Evolutionary conservation across 441 rosid species (phyloP).

Genomic region (Aquilaria agallochum): DNA sequence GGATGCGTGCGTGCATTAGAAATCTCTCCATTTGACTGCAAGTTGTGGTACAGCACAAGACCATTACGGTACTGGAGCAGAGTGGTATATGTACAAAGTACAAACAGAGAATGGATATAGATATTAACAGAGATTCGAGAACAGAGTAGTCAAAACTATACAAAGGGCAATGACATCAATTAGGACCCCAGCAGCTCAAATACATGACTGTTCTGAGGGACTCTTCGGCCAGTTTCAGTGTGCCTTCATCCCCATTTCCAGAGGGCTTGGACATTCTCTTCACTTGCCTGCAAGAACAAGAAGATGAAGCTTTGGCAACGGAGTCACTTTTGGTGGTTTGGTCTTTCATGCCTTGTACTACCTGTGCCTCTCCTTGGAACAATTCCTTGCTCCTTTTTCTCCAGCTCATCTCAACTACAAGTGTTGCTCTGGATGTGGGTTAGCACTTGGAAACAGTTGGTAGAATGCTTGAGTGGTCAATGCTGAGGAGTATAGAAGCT

Average conservation of each 20-base stretch:
- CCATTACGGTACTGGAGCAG: no score
- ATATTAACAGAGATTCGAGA: no score
- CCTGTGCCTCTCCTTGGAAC: slow-evolving; percentile 15
- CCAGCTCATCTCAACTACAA: slow-evolving; percentile 7
- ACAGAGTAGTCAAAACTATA: no score
- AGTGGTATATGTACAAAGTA: no score
- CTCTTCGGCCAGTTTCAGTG: slow-evolving; percentile 33
- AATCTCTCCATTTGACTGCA: no score
- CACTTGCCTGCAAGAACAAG: slow-evolving; percentile 19
- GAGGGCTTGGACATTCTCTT: slow-evolving; percentile 14
- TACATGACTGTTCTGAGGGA: slow-evolving; percentile 43
- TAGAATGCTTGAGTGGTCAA: no score
- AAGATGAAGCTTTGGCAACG: slow-evolving; percentile 4
- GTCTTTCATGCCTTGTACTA: slow-evolving; percentile 18
- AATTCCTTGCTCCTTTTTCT: slow-evolving; percentile 20
- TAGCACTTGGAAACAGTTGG: no score
- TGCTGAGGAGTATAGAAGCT: no score
- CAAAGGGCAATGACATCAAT: background rate
- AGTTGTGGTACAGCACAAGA: no score
- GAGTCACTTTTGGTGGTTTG: slow-evolving; percentile 13
- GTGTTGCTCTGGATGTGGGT: no score
- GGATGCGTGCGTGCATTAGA: no score
- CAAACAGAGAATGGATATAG: no score
- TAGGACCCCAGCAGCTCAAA: slow-evolving; percentile 42
- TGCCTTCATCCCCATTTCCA: slow-evolving; percentile 9